Conservation (phyloP, 2,329 filamentous ascomycete species). For the Epichloe scottii region DNA sequence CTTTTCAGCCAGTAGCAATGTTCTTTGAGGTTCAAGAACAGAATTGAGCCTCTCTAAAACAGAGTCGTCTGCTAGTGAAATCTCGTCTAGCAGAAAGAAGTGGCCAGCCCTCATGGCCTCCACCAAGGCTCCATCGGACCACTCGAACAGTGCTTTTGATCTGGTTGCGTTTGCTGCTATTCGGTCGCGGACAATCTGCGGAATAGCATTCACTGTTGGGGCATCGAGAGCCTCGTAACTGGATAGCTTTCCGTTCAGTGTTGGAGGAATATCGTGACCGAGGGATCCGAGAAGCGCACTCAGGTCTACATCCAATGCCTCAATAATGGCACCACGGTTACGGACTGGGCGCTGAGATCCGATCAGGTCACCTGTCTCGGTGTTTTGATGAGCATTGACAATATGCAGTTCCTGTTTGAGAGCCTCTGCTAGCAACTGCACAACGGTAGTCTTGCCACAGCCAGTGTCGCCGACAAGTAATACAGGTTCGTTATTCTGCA, state of each 20-base stretch:
- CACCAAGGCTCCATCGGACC: conserved; percentile 87
- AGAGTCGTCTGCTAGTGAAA: conserved; percentile 94
- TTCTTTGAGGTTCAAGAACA: conserved; percentile 78
- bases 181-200: conserved; percentile 32
- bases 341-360: conserved; percentile 86
- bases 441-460: conserved; percentile 94
- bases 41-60: conserved; percentile 94
- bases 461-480: conserved; percentile 93
- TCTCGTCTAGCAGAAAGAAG: conserved; percentile 92
- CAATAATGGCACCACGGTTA: conserved; percentile 64
- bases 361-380: conserved; percentile 93
- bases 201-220: conserved; percentile 35
- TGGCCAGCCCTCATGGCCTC: conserved; percentile 84
- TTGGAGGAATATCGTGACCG: conserved; percentile 25
- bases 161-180: conserved; percentile 42
- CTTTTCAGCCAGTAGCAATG: conserved; percentile 85
- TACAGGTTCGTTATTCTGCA: conserved; percentile 86
- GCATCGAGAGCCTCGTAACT: conserved; percentile 39
- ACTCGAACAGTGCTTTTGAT: conserved; percentile 83
- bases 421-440: conserved; percentile 79
- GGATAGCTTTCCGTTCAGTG: conserved; percentile 43
- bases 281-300: conserved; percentile 29
- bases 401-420: conserved; percentile 66
- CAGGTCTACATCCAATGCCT: conserved; percentile 52
- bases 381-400: conserved; percentile 96